These are phyloP conservation scores for Colletotrichum tamarilloi DNA, from an alignment of 2,329 filamentous ascomycete genomes.

Conservation along the genomic window DNA sequence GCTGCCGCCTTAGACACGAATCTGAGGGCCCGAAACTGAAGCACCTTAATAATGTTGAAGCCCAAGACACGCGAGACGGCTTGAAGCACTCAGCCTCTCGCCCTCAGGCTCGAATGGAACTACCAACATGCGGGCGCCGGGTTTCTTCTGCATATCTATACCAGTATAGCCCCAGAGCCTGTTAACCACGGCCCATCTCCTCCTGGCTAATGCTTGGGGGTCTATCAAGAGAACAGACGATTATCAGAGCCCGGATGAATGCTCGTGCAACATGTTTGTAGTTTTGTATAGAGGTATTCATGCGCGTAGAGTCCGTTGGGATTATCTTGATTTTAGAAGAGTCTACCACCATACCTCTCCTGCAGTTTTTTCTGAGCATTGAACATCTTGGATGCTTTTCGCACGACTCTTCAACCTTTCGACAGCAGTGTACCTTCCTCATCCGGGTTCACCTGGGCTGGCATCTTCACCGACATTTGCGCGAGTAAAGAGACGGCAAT, in stretches of 20 bases:
- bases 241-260: not conserved
- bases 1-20: conserved; percentile 24
- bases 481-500: conserved; percentile 5
- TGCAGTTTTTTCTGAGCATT: not conserved
- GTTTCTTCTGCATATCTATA: not conserved
- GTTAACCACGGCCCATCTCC: not conserved
- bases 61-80: not conserved
- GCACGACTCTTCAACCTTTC: not conserved
- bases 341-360: not conserved
- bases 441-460: not conserved
- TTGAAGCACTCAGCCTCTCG: not conserved
- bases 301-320: not conserved
- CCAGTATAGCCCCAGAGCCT: not conserved
- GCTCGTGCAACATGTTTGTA: conserved; percentile 1
- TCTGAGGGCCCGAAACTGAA: conserved; percentile 1
- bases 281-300: not conserved
- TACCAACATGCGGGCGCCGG: not conserved
- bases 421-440: not conserved
- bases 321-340: not conserved
- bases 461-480: conserved; percentile 28
- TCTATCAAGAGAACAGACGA: conserved; percentile 1
- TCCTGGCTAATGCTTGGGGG: conserved; percentile 1
- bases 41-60: not conserved
- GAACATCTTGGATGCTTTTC: not conserved
- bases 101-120: not conserved